Evolutionary conservation across 345 rosid species (phyloP), one percentile per base, ranked within the genome.

Genomic region (Passiflora organensis): DNA sequence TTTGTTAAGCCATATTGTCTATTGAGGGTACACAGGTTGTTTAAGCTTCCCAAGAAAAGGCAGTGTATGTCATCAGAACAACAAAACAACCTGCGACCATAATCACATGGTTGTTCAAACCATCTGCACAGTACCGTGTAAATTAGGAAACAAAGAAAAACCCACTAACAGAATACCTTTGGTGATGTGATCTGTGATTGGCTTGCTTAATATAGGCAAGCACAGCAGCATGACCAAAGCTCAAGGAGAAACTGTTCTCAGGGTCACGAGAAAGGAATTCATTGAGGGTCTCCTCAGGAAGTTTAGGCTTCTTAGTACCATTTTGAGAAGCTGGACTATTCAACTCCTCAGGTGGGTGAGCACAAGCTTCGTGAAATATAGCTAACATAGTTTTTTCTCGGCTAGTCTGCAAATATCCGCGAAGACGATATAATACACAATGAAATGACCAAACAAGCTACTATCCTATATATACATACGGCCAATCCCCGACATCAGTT

Each of bases 1-100:
- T 77, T 86, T 46, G 75, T 64, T 0, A 86, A 46, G 5, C 91
- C 91, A 19, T 86, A 82, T 25, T 86, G 84, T 17, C 75, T 76
- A 51, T 65, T 82, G 45, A 83, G 84, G 17, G 72, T 62, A 41
- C 73, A 59, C 25, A 82, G 69, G 50, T 86, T 86, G 71, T 73
- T 81, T 51, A 86, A 65, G 51, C 70, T 75, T 55, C 95, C 95
- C 45, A 68, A 49, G 68, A 86, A 83, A 2, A 80, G 61, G 72
- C 91, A 83, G 69, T 80, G 83, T 23, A 82, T 72, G 39, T 82
- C 84, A 51, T 86, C 88, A 13, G 52, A 34, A 20, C 60, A 68
- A 32, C 74, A 76, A 55, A 52, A 83, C 78, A 66, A 63, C 68
- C 48, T 65, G 59, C 52, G 34, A 32, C n/a, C n/a, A n/a, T n/a